Base-by-base conservation (phyloP, 2,329 filamentous ascomycete genomes). In the Aureobasidium pullulans region DNA sequence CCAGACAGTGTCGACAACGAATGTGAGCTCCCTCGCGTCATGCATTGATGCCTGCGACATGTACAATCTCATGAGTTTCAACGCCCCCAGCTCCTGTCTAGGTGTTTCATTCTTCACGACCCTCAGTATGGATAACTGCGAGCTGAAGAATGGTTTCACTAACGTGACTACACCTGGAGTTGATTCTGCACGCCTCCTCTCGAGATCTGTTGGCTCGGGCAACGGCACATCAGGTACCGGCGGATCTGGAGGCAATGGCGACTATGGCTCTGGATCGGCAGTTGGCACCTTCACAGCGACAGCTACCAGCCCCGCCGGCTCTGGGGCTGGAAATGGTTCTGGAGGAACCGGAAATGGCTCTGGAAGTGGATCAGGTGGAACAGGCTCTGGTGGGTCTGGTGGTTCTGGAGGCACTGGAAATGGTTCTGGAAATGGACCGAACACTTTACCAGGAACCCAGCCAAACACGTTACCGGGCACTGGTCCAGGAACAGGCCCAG, bases 1-100 rank as follows among this genome's bases (percentile, higher is more conserved):
- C 47, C 31, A 29, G 1, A 67, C 62, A 1, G 31, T 71, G 9
- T 63, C 60, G 11, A 64, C 62, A 11, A 64, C 64, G 11, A 66
- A 65, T 6, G 63, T 66, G 23, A 53, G 57, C 47, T 66, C 63
- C 9, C 61, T 71, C 28, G 54, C 60, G 7, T 62, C 60, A 29
- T 71, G 69, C 43, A 68, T 70, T 52, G 60, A 64, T 28, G 62
- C 67, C n/a, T 71, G 69, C 61, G 68, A 70, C 59, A 65, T 65
- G 62, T 70, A 66, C 62, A 71, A 71, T 49, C 48, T 64, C 13
- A 49, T 63, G 11, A 62, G 61, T n/a, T 67, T 67, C 62, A 60
- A 62, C 28, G 40, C 39, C 13, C 61, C 62, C 28, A 66, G 57
- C n/a, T 50, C 60, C 6, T 71, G 70, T 53, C 47, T 62, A 5